These are phyloP conservation scores for Lithospermum erythrorhizon DNA, from an alignment of 257 asterid genomes.

Conservation along the genomic window DNA sequence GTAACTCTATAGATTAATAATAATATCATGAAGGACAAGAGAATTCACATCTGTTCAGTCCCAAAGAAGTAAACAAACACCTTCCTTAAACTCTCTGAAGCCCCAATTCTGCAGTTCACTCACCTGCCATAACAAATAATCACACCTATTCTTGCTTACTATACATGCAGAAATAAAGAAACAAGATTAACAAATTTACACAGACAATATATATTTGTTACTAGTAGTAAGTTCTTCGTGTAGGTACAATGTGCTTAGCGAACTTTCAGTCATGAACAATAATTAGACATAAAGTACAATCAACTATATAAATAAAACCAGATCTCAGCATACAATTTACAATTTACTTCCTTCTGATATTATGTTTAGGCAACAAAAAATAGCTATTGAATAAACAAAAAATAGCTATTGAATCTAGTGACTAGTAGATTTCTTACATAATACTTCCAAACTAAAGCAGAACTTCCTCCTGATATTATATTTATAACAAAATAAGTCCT, in stretches of 20 bases:
- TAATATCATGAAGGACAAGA: slow-evolving; percentile 4
- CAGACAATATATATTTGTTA: not conserved
- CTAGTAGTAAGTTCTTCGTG: not conserved
- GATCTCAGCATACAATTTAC: not conserved
- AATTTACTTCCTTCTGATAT: too few species aligned
- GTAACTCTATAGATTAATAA: not conserved
- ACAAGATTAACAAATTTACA: not conserved
- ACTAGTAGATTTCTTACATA: too few species aligned
- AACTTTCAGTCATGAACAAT: not conserved
- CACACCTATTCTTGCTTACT: not conserved
- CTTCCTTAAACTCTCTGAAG: slow-evolving; percentile 55
- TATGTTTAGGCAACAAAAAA: too few species aligned
- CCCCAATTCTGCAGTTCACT: slow-evolving; percentile 87
- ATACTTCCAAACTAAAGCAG: not conserved
- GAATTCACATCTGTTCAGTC: slow-evolving; percentile 67
- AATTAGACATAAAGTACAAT: not conserved
- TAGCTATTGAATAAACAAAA: too few species aligned
- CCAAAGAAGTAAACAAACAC: slow-evolving; percentile 78
- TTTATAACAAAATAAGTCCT: too few species aligned
- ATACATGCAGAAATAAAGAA: not conserved
- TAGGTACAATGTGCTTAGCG: not conserved
- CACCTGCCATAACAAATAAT: slow-evolving; percentile 46
- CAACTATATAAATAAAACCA: not conserved
- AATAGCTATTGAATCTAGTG: too few species aligned
- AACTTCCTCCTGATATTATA: not conserved